Percentiles rank a stretch among this genome's conserved stretches.
Evolutionary conservation across 1,284 basidiomycete species (phyloP).

Genomic region (Marasmius sp.): DNA sequence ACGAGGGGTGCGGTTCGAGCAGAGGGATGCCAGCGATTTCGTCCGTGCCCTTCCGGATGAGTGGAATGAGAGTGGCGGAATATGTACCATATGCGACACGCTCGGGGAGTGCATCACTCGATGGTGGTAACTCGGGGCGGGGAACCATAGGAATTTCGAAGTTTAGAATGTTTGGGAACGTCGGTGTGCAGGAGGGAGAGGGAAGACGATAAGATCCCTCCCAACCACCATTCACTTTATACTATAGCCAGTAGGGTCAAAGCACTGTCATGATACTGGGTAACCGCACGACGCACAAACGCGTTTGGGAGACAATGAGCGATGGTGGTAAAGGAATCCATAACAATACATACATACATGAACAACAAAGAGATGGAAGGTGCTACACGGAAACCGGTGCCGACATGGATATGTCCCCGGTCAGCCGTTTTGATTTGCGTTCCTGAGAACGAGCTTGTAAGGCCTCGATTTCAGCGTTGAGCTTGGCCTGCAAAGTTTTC

Average conservation of each 20-base stretch:
- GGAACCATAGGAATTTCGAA: not conserved
- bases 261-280: not conserved
- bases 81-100: not conserved
- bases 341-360: not conserved
- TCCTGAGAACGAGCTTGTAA: conserved; percentile 39
- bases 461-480: conserved; percentile 48
- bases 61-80: not conserved
- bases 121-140: not conserved
- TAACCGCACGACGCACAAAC: not conserved
- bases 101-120: not conserved
- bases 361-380: not conserved
- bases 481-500: conserved; percentile 36
- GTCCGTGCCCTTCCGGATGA: not conserved
- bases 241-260: not conserved
- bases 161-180: not conserved
- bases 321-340: not conserved
- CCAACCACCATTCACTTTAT: not conserved
- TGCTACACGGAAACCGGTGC: not conserved
- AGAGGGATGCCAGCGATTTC: not conserved
- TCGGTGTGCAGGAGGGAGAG: no score
- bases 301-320: not conserved
- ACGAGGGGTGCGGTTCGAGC: not conserved
- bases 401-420: not conserved
- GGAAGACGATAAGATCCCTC: no score
- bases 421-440: conserved; percentile 16